A percentile compares a stretch with the other conserved stretches of the same genome.
Conservation (phyloP, 2,329 filamentous ascomycete species). For the Chalaropsis ovoidea region DNA sequence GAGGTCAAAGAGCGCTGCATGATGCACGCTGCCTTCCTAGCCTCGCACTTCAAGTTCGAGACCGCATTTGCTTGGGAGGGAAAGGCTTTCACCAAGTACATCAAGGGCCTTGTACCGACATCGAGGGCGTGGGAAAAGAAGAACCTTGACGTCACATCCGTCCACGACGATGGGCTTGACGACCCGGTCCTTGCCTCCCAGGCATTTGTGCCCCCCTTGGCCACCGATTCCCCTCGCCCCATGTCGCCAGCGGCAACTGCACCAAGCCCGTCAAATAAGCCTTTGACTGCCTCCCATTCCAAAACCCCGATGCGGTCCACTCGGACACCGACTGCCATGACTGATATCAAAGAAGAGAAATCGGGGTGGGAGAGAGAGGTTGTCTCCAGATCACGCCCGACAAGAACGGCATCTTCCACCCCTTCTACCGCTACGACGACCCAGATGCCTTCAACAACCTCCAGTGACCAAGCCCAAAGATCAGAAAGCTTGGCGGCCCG, state of each 20-base stretch:
- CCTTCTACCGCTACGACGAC: background rate
- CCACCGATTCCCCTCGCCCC: background rate
- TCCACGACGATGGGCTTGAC: constrained; percentile 28
- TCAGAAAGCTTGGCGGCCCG: constrained; percentile 1
- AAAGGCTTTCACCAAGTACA: constrained; percentile 43
- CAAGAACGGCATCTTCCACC: background rate
- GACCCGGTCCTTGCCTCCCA: constrained; percentile 8
- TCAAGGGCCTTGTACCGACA: constrained; percentile 30
- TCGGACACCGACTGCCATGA: background rate
- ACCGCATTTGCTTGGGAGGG: constrained; percentile 35
- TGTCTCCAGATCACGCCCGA: background rate
- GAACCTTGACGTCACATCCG: constrained; percentile 28
- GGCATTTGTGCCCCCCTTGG: background rate
- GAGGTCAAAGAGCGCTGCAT: constrained; percentile 41
- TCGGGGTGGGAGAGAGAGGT: constrained; percentile 3
- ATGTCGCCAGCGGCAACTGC: background rate
- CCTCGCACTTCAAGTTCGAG: constrained; percentile 42
- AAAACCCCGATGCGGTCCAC: background rate
- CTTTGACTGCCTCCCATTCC: background rate
- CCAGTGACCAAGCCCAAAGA: background rate
- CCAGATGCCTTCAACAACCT: background rate
- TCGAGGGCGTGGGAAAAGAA: constrained; percentile 20
- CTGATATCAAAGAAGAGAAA: background rate
- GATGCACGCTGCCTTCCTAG: constrained; percentile 43
- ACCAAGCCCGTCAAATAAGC: background rate